Conservation (phyloP, 106 monocot species). For the Ottelia alismoides region DNA sequence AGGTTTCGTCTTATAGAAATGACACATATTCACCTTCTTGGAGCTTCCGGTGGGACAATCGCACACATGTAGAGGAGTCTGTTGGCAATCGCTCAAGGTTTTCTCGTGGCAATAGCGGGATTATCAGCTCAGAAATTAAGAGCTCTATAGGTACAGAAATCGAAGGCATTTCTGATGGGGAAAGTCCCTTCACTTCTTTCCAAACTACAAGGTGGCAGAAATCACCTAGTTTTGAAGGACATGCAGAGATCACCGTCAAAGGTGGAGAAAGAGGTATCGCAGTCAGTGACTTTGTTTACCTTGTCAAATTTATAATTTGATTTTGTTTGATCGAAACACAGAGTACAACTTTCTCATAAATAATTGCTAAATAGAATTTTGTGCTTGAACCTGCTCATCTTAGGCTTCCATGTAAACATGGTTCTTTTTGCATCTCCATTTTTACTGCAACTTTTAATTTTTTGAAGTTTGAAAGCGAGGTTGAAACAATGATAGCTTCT, state of each 20-base stretch:
- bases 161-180: conserved; percentile 35
- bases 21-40: conserved; percentile 82
- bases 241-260: conserved; percentile 9
- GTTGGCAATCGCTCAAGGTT: conserved; percentile 30
- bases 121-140: conserved; percentile 41
- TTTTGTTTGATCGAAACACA: no score
- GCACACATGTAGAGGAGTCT: conserved; percentile 89
- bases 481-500: no score
- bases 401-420: no score
- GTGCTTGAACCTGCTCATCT: no score
- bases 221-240: conserved; percentile 5
- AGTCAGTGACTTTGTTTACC: no score
- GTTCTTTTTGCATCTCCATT: no score
- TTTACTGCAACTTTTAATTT: no score
- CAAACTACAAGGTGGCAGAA: conserved; percentile 23
- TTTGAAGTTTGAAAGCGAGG: no score
- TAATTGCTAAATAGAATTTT: no score
- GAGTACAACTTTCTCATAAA: no score
- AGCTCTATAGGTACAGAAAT: conserved; percentile 33
- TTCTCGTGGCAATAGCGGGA: conserved; percentile 38
- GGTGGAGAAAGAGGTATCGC: conserved; percentile 27
- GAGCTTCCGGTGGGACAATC: conserved; percentile 89
- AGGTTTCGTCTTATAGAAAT: conserved; percentile 46
- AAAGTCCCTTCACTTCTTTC: conserved; percentile 20
- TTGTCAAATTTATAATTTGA: no score